Evolutionary conservation across 495 filamentous ascomycete genomes (phyloP), one percentile per base, ranked within the genome.

Genomic region (Sphaerosporella brunnea): DNA sequence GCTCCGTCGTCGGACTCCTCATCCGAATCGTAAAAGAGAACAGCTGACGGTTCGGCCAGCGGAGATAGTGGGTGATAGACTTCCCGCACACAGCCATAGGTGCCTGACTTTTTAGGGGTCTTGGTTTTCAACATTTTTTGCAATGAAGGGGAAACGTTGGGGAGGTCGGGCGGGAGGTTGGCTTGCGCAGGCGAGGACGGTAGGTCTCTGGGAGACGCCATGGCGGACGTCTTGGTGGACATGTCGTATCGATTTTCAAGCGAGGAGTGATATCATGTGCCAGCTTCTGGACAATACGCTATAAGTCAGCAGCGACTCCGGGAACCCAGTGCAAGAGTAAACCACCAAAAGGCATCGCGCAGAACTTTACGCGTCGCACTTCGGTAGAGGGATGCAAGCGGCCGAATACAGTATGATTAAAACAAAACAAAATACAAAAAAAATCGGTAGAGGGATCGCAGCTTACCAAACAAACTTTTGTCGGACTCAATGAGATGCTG

Each of bases 31-130:
- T 57, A 61, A 43, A 39, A 49, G 1, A 45, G 10, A 25, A 61
- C 8, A 8, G 58, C 58, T 8, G 23, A 36, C 23, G 58, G 45
- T 37, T 61, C 58, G 4, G 58, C 53, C 24, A 26, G 50, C 16
- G 50, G 53, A 9, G 51, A 53, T 15, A 54, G 36, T n/a, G 58
- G 58, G 40, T 61, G 58, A 20, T 54, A 59, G 20, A 61, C 58
- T 39, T 61, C 58, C 4, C 58, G 57, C 34, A 49, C 43, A 41
- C 58, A 61, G 21, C 58, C 53, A 36, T 61, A 61, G 8, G 45
- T 35, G 10, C 45, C 45, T 7, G 24, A n/a, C 11, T 25, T 13
- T 36, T 46, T 34, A 9, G 11, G 7, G 7, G 15, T 46, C 43
- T 34, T 34, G 11, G 11, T 20, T 8, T 2, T 25, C 18, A 23